A percentile compares a stretch with the other conserved stretches of the same genome.
These are phyloP conservation scores for Rhodomyrtus psidioides DNA, from an alignment of 441 rosid genomes.

Conservation along the genomic window DNA sequence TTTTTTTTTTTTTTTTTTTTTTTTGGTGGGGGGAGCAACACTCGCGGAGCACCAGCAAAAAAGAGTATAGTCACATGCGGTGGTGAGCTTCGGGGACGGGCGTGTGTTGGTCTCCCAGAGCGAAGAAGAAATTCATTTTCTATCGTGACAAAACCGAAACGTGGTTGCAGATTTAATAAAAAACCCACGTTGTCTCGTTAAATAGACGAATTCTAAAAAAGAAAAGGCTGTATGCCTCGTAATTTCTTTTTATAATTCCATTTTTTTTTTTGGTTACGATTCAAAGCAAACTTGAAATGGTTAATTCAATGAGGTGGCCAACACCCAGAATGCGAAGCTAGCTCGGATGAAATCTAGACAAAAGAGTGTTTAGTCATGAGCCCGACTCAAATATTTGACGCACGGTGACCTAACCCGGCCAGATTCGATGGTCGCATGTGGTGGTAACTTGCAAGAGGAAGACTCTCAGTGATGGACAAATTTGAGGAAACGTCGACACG, in stretches of 20 bases:
- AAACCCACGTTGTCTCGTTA: not conserved
- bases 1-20: not conserved
- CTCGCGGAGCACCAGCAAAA: not conserved
- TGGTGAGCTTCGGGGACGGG: not conserved
- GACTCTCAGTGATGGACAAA: not conserved
- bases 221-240: not conserved
- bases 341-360: not conserved
- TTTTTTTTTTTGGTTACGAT: not conserved
- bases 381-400: not conserved
- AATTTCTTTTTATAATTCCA: not conserved
- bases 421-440: not conserved
- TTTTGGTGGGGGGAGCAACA: not conserved
- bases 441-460: not conserved
- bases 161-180: too few species aligned
- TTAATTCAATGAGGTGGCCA: not conserved
- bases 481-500: not conserved
- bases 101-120: not conserved
- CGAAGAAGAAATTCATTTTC: not conserved
- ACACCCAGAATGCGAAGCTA: not conserved
- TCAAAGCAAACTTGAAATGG: not conserved
- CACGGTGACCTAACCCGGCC: too few species aligned
- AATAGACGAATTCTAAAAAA: not conserved
- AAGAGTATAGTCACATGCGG: not conserved
- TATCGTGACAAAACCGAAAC: too few species aligned
- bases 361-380: not conserved